Evolutionary conservation across 345 rosid species (phyloP).

Genomic region (Eucalyptus coolabah): DNA sequence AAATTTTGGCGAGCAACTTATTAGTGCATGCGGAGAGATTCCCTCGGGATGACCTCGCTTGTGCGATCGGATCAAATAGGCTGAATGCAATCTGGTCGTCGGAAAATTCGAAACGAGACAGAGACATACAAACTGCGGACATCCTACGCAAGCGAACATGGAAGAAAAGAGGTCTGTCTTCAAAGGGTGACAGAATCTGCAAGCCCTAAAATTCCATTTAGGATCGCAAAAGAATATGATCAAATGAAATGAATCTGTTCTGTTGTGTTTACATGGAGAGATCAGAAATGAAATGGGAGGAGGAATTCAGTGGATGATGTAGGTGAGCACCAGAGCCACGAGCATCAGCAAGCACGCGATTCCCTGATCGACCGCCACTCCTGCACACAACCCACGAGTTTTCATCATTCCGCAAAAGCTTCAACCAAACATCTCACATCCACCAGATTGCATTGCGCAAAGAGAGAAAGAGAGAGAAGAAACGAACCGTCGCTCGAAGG

Average conservation of each 20-base stretch:
- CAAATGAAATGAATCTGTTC: not conserved
- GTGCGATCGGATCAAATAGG: not conserved
- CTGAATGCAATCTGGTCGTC: not conserved
- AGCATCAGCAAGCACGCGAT: not conserved
- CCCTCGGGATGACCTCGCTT: not conserved
- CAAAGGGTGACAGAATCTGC: rapidly evolving
- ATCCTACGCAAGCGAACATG: not conserved
- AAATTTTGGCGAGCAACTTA: too few relatives aligned
- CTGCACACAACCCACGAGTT: not conserved
- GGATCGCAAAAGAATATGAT: too few relatives aligned
- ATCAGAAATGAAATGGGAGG: rapidly evolving
- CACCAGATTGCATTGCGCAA: not conserved
- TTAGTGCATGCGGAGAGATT: not conserved
- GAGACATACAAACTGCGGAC: not conserved
- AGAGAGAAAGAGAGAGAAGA: not conserved
- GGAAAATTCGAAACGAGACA: not conserved
- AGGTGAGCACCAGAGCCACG: conserved; percentile 1
- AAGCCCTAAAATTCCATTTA: not conserved
- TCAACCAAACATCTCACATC: not conserved
- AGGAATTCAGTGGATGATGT: not conserved
- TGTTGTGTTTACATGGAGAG: not conserved
- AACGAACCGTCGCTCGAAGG: not conserved
- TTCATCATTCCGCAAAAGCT: not conserved
- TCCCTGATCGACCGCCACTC: conserved; percentile 1
- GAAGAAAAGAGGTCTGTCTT: not conserved